Percentiles rank a stretch among this genome's conserved stretches.
Evolutionary conservation across 768 basidiomycete species (phyloP).

Genomic region (Trametes cubensis): DNA sequence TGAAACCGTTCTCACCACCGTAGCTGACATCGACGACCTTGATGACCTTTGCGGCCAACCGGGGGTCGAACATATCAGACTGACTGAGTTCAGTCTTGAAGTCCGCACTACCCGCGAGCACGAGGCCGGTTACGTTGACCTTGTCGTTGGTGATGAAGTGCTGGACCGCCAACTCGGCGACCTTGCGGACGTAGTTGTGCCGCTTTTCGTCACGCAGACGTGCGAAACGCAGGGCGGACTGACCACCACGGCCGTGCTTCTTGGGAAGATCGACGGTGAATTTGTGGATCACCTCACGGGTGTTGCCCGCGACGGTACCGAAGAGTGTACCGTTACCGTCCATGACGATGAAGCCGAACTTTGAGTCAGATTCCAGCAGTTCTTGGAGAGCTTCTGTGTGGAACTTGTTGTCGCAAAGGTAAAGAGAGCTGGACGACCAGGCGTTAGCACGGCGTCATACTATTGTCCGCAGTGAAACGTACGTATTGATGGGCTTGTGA

Average conservation of each 20-base stretch:
- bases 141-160: constrained; percentile 98
- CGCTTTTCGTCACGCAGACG: constrained; percentile 99
- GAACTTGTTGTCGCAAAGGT: constrained; percentile 99
- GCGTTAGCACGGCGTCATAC: background rate
- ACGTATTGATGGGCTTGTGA: constrained; percentile 99
- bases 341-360: constrained; percentile 99
- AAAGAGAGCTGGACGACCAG: constrained; percentile 72
- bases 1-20: constrained; percentile 98
- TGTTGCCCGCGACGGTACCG: constrained; percentile 94
- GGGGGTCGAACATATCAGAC: constrained; percentile 93
- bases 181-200: constrained; percentile 99
- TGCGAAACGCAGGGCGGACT: constrained; percentile 99
- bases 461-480: constrained; percentile 34
- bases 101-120: constrained; percentile 95
- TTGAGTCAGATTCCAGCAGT: constrained; percentile 93
- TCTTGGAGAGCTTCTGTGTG: constrained; percentile 98
- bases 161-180: constrained; percentile 95
- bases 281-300: constrained; percentile 96
- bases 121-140: constrained; percentile 95
- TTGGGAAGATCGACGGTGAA: constrained; percentile 99
- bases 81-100: constrained; percentile 98
- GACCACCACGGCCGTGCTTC: constrained; percentile 99
- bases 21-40: constrained; percentile 99
- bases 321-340: constrained; percentile 98
- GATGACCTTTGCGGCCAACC: constrained; percentile 89